Conservation (phyloP, 2,329 filamentous ascomycete genomes). For the Didymella exigua region DNA sequence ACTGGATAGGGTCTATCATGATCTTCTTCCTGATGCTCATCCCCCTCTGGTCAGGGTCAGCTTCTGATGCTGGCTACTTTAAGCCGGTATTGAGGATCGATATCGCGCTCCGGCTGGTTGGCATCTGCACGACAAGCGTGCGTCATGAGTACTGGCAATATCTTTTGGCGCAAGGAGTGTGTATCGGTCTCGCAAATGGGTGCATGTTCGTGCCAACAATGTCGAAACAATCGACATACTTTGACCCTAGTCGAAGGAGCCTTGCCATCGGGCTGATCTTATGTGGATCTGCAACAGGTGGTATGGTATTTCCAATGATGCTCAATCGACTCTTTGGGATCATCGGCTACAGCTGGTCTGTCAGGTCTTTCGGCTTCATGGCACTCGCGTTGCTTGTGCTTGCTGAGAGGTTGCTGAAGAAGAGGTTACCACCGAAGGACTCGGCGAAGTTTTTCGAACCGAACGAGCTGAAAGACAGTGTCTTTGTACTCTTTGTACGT, state of each 20-base stretch:
- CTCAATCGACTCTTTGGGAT: slow-evolving; percentile 56
- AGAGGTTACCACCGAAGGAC: slow-evolving; percentile 23
- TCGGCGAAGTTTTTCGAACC: slow-evolving; percentile 22
- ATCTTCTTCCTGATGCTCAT: slow-evolving; percentile 54
- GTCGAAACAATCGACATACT: slow-evolving; percentile 57
- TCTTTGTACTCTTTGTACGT: slow-evolving; percentile 27
- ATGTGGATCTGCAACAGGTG: slow-evolving; percentile 64
- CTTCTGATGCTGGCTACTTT: slow-evolving; percentile 58
- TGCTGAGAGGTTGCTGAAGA: slow-evolving; percentile 28
- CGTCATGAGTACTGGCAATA: slow-evolving; percentile 57
- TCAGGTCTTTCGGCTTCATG: slow-evolving; percentile 53
- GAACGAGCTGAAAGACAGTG: slow-evolving; percentile 23
- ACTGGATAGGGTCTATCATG: slow-evolving; percentile 60
- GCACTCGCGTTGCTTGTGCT: slow-evolving; percentile 61
- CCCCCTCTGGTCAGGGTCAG: slow-evolving; percentile 54
- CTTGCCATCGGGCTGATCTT: slow-evolving; percentile 65
- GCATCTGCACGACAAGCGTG: slow-evolving; percentile 58
- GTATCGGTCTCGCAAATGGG: slow-evolving; percentile 40
- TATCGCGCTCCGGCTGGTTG: slow-evolving; percentile 50
- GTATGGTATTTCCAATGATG: slow-evolving; percentile 65
- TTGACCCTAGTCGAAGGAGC: slow-evolving; percentile 58
- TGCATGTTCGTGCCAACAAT: slow-evolving; percentile 41
- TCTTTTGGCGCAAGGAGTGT: slow-evolving; percentile 41
- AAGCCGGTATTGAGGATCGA: slow-evolving; percentile 51
- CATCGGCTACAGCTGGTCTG: slow-evolving; percentile 43